phyloP scores from a whole-genome alignment of 106 monocot species.

The Posidonia australis region DNA sequence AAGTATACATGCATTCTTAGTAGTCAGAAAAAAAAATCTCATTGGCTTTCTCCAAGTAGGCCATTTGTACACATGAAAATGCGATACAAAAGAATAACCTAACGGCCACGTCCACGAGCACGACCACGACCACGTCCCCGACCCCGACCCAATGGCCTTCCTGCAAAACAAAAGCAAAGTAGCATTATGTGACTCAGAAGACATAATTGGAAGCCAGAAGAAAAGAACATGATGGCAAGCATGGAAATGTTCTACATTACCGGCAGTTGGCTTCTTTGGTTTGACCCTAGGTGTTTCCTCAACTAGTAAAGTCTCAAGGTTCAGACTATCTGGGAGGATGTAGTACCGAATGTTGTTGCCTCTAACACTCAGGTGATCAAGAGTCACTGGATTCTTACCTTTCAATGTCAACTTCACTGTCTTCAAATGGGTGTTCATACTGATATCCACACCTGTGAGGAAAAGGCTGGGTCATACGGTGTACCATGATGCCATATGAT shows the following conservation, averaged over 20 bases:
- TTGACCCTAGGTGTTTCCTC: constrained; percentile 91
- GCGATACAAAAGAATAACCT: neutral
- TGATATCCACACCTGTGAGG: constrained; percentile 79
- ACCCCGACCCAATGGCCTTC: constrained; percentile 56
- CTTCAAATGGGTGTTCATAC: constrained; percentile 97
- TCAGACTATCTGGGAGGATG: constrained; percentile 91
- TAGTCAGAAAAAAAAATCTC: constrained; percentile 1
- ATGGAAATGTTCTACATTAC: constrained; percentile 17
- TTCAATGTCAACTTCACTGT: constrained; percentile 83
- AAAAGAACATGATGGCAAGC: neutral
- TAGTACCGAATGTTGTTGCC: constrained; percentile 90
- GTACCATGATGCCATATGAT: no score
- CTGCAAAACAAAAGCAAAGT: constrained; percentile 15
- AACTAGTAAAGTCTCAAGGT: constrained; percentile 86
- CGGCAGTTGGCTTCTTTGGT: constrained; percentile 85
- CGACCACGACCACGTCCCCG: constrained; percentile 72
- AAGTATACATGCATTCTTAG: no score
- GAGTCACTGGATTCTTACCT: constrained; percentile 81
- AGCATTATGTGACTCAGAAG: neutral
- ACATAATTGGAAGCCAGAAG: neutral
- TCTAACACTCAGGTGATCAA: constrained; percentile 87
- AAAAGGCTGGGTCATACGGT: neutral
- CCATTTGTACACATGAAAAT: neutral
- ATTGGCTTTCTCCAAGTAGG: neutral
- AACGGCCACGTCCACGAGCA: constrained; percentile 69